These are phyloP conservation scores for Botryotinia globosa DNA, from an alignment of 2,329 filamentous ascomycete genomes.

Conservation along the genomic window DNA sequence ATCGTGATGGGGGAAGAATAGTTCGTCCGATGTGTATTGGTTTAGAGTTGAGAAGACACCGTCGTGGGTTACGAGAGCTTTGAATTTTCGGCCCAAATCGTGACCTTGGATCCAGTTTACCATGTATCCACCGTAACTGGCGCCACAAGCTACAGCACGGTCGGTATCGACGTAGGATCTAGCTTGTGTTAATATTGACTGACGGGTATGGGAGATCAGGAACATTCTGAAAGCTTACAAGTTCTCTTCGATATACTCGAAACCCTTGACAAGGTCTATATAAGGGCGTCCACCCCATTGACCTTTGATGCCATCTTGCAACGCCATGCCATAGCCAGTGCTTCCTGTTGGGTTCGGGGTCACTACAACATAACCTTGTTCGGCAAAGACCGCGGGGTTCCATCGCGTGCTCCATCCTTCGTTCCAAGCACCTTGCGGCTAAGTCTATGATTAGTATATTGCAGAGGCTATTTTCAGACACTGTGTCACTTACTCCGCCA, in stretches of 20 bases:
- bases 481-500: slow-evolving; percentile 52
- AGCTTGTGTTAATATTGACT: not conserved
- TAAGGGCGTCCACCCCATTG: slow-evolving; percentile 88
- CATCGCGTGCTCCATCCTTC: slow-evolving; percentile 62
- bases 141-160: slow-evolving; percentile 70
- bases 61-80: slow-evolving; percentile 84
- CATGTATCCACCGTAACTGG: slow-evolving; percentile 74
- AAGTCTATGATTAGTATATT: not conserved
- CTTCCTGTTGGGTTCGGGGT: slow-evolving; percentile 80
- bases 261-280: slow-evolving; percentile 73
- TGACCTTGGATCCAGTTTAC: slow-evolving; percentile 92
- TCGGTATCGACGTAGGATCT: slow-evolving; percentile 61
- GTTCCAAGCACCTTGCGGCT: slow-evolving; percentile 39
- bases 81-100: slow-evolving; percentile 76
- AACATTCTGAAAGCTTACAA: slow-evolving; percentile 41
- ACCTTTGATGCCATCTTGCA: slow-evolving; percentile 71
- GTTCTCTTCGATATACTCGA: slow-evolving; percentile 68
- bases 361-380: slow-evolving; percentile 82
- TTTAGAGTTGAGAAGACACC: slow-evolving; percentile 73
- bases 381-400: slow-evolving; percentile 83
- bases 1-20: slow-evolving; percentile 69
- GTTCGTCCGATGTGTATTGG: slow-evolving; percentile 63
- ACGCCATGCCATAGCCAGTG: slow-evolving; percentile 76
- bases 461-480: not conserved
- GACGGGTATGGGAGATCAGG: too few relatives aligned